Conservation (phyloP, 2,329 filamentous ascomycete genomes). For the Fusarium domesticum region DNA sequence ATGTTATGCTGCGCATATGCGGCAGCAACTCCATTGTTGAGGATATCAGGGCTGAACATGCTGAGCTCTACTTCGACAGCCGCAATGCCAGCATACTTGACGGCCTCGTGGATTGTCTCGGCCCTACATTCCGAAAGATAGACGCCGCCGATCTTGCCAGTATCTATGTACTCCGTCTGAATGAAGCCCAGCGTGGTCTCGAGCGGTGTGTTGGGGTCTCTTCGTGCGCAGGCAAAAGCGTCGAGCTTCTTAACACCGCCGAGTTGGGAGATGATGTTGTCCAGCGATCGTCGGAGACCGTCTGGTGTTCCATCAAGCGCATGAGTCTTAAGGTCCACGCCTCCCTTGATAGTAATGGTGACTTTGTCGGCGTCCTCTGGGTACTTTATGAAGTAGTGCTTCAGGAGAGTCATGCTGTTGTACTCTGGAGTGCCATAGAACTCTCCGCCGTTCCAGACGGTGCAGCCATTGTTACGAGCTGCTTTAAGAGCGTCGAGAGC, state of each 20-base stretch:
- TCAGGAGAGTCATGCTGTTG: constrained; percentile 58
- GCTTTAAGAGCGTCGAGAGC: constrained; percentile 55
- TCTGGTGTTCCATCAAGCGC: constrained; percentile 51
- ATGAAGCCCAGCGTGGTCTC: constrained; percentile 43
- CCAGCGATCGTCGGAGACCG: constrained; percentile 54
- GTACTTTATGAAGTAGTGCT: constrained; percentile 60
- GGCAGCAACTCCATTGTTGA: constrained; percentile 50
- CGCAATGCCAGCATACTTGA: constrained; percentile 42
- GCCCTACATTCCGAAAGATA: constrained; percentile 52
- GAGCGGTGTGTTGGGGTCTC: constrained; percentile 49
- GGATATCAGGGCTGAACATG: constrained; percentile 47
- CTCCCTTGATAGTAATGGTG: constrained; percentile 62
- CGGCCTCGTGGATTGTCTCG: constrained; percentile 47
- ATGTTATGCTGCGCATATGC: constrained; percentile 63
- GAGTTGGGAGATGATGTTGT: constrained; percentile 51
- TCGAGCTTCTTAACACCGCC: constrained; percentile 59
- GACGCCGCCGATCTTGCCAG: constrained; percentile 50
- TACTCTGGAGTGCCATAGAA: constrained; percentile 60
- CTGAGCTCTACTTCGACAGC: constrained; percentile 55
- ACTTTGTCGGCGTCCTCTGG: constrained; percentile 62
- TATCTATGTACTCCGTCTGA: constrained; percentile 47
- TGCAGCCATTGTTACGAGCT: constrained; percentile 44
- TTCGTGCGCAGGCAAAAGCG: constrained; percentile 57
- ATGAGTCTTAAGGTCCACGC: constrained; percentile 35
- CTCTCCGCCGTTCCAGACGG: constrained; percentile 61